Evolutionary conservation across 768 basidiomycete genomes (phyloP), one percentile per base, ranked within the genome.

Genomic region (Leccinum fibrillosum): DNA sequence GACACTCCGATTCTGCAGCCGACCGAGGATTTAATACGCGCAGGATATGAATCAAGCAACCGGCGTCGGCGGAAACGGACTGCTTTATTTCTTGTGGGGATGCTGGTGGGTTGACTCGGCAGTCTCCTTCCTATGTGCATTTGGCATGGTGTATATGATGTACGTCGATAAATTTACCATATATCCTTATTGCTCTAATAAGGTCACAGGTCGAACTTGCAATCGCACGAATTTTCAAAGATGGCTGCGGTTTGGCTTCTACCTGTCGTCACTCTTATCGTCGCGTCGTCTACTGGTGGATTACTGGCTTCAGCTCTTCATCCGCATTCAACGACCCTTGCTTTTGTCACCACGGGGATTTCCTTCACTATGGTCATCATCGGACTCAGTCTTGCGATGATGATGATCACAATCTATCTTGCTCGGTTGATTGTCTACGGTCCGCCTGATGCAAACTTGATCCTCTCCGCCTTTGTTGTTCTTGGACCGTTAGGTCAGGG

Each of bases 401-500:
- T 81, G 75, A 77, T 83, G 69, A 80, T 78, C 64, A 74, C 77
- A 6, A 61, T 77, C 34, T 83, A 80, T 66, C 69, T 82, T 30
- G 70, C 75, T 28, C 77, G 82, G 4, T 69, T 80, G 44, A 74
- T 78, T 49, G 66, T 78, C 35, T 64, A 71, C 28, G 79, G 78
- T 8, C 74, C 76, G 0, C 78, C 78, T 17, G 75, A 77, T 52
- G 69, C 69, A 25, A 69, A 69, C 42, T 56, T 77, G 57, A 71
- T 80, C 57, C 66, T 80, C 49, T 78, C 77, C 45, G 71, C 75
- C 4, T 82, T 83, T 64, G 64, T 84, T 25, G 76, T 79, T 8
- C 74, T 84, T 37, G 82, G 82, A 5, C 82, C 82, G 4, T 75
- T 81, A 59, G 82, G 82, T 5, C 81, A 82, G 65, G 82, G 80